Conservation (phyloP, 768 basidiomycete genomes). For the Xerocomus potaroensis region DNA sequence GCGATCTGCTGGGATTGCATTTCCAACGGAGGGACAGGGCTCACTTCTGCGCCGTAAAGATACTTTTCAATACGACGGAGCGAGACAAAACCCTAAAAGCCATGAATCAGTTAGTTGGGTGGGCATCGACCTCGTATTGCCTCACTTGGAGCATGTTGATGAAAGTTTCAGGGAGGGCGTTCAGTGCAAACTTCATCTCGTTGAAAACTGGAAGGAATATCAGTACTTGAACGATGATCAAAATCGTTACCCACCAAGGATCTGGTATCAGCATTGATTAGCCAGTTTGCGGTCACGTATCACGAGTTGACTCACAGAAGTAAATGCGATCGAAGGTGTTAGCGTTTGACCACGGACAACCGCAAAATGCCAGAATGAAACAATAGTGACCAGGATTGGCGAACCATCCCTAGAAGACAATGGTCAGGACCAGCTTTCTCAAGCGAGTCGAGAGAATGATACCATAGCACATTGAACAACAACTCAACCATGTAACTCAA, state of each 20-base stretch:
- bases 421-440: background rate
- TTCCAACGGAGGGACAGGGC: slow-evolving; percentile 52
- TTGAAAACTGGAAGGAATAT: slow-evolving; percentile 56
- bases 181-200: slow-evolving; percentile 85
- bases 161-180: slow-evolving; percentile 85
- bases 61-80: slow-evolving; percentile 91
- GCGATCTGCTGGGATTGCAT: slow-evolving; percentile 59
- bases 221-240: background rate
- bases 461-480: slow-evolving; percentile 55
- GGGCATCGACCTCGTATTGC: background rate
- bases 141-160: slow-evolving; percentile 81
- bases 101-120: background rate
- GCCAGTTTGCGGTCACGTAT: background rate
- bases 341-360: slow-evolving; percentile 63
- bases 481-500: slow-evolving; percentile 87
- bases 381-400: slow-evolving; percentile 56
- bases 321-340: slow-evolving; percentile 86
- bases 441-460: slow-evolving; percentile 1
- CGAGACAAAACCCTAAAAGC: slow-evolving; percentile 68
- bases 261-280: slow-evolving; percentile 22
- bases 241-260: slow-evolving; percentile 34
- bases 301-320: slow-evolving; percentile 40
- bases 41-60: slow-evolving; percentile 69
- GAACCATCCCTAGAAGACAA: slow-evolving; percentile 35
- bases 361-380: slow-evolving; percentile 69